Evolutionary conservation across 495 filamentous ascomycete genomes (phyloP).

Genomic region (Aspergillus panamensis): DNA sequence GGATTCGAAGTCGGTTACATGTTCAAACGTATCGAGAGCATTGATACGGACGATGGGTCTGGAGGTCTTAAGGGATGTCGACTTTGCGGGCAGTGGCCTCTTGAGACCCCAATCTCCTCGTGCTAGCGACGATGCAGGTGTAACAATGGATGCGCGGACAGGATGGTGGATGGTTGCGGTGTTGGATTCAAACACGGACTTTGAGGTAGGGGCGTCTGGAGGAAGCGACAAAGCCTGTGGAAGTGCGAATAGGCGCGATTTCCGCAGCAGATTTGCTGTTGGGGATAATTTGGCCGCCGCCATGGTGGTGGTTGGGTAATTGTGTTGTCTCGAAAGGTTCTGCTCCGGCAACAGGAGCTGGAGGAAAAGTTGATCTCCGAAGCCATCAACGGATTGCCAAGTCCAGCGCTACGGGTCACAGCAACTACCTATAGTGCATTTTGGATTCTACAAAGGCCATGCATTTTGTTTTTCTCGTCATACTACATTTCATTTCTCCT

Average conservation of each 20-base stretch:
- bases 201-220: slow-evolving; percentile 38
- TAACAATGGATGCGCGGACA: slow-evolving; percentile 80
- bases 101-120: slow-evolving; percentile 96
- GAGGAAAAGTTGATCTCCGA: slow-evolving; percentile 38
- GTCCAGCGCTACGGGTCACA: slow-evolving; percentile 15
- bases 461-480: not conserved
- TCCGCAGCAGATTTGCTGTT: slow-evolving; percentile 60
- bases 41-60: slow-evolving; percentile 67
- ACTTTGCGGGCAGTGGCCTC: slow-evolving; percentile 69
- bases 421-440: slow-evolving; percentile 12
- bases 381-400: slow-evolving; percentile 16
- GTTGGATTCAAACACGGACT: slow-evolving; percentile 48
- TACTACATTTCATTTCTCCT: not conserved
- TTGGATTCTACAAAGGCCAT: not conserved
- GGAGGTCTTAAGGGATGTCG: slow-evolving; percentile 62
- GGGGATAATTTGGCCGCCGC: slow-evolving; percentile 52
- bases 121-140: slow-evolving; percentile 65
- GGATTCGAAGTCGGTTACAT: slow-evolving; percentile 86
- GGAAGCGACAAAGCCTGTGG: slow-evolving; percentile 53
- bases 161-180: slow-evolving; percentile 75
- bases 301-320: slow-evolving; percentile 40
- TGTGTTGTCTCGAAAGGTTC: slow-evolving; percentile 14
- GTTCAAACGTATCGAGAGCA: slow-evolving; percentile 80
- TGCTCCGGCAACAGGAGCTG: slow-evolving; percentile 20
- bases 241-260: slow-evolving; percentile 63